Conservation (phyloP, 805 yeast genomes). For the Kazachstania martiniae region DNA sequence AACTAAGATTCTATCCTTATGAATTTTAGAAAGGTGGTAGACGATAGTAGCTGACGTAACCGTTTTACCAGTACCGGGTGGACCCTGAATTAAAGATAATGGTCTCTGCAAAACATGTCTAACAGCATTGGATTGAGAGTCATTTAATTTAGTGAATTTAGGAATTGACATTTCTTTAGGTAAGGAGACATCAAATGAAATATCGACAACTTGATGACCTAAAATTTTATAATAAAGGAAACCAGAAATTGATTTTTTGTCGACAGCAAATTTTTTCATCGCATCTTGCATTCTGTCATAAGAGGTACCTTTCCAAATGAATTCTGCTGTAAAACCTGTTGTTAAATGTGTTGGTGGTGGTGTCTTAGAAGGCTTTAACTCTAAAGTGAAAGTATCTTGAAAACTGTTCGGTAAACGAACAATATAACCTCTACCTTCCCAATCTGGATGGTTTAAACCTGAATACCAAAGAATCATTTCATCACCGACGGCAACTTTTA, state of each 20-base stretch:
- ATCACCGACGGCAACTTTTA: slow-evolving; percentile 77
- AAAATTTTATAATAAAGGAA: slow-evolving; percentile 66
- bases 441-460: slow-evolving; percentile 46
- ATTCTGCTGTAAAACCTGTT: slow-evolving; percentile 69
- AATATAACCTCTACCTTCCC: slow-evolving; percentile 69
- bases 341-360: slow-evolving; percentile 44
- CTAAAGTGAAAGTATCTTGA: slow-evolving; percentile 62
- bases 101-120: slow-evolving; percentile 57
- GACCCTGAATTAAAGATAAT: slow-evolving; percentile 80
- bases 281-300: slow-evolving; percentile 80
- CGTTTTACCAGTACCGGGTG: slow-evolving; percentile 95
- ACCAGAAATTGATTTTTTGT: slow-evolving; percentile 58
- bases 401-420: slow-evolving; percentile 57
- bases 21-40: slow-evolving; percentile 56
- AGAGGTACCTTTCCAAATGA: slow-evolving; percentile 81
- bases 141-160: slow-evolving; percentile 58
- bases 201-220: slow-evolving; percentile 65
- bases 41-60: slow-evolving; percentile 86
- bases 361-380: slow-evolving; percentile 37
- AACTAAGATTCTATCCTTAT: slow-evolving; percentile 59
- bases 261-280: slow-evolving; percentile 56
- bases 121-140: slow-evolving; percentile 74
- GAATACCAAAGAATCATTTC: slow-evolving; percentile 58
- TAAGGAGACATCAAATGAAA: slow-evolving; percentile 48
- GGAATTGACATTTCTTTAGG: slow-evolving; percentile 56